Percentiles rank a stretch among this genome's conserved stretches.
These are phyloP conservation scores for Oxyria digyna DNA, from an alignment of 148 eudicot genomes.

Conservation along the genomic window DNA sequence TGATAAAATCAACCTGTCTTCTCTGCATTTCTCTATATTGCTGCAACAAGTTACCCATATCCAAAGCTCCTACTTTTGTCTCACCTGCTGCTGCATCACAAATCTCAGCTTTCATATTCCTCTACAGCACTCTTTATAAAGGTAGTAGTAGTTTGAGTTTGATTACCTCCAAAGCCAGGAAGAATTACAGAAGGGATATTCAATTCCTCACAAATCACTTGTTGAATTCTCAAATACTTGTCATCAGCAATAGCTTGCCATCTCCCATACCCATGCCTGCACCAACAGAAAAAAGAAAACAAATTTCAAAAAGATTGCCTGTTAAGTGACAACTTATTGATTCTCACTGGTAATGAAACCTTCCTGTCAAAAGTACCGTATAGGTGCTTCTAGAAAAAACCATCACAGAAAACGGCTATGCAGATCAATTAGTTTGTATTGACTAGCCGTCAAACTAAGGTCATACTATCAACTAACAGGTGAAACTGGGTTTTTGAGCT, in stretches of 20 bases:
- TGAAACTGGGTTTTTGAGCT: background rate
- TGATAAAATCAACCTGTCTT: conserved; percentile 81
- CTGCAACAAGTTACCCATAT: conserved; percentile 23
- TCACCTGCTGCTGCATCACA: conserved; percentile 21
- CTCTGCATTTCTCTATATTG: conserved; percentile 88
- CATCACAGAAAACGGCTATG: background rate
- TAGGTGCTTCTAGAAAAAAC: background rate
- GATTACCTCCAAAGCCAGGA: conserved; percentile 38
- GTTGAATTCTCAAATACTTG: conserved; percentile 63
- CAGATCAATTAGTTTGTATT: background rate
- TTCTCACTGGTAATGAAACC: background rate
- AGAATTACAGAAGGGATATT: conserved; percentile 58
- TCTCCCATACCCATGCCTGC: conserved; percentile 95
- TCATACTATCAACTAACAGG: background rate
- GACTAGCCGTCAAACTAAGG: background rate
- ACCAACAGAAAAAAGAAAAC: background rate
- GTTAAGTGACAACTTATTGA: background rate
- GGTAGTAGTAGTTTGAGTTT: conserved; percentile 18
- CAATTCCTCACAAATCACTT: conserved; percentile 71
- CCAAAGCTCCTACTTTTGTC: conserved; percentile 23
- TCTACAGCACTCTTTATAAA: background rate
- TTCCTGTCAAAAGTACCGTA: background rate
- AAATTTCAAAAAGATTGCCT: background rate
- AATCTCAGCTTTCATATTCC: background rate
- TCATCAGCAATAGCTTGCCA: conserved; percentile 98